These are phyloP conservation scores for Penicillium bialowiezense DNA, from an alignment of 495 filamentous ascomycete genomes.

Conservation along the genomic window DNA sequence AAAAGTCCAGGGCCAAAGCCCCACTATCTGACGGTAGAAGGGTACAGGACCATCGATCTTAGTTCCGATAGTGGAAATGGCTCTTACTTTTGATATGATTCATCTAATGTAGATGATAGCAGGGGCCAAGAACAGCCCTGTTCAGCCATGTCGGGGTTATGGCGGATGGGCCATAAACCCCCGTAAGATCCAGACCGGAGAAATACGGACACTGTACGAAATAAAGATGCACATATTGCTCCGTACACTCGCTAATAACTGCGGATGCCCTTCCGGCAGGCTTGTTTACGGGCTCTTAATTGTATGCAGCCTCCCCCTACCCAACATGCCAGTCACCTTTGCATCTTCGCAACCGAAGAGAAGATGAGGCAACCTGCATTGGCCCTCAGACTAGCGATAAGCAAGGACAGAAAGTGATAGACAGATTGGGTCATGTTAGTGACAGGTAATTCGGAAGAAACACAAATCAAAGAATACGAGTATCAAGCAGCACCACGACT, in stretches of 20 bases:
- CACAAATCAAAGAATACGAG: neutral
- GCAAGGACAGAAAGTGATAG: slow-evolving; percentile 1
- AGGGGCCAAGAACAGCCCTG: slow-evolving; percentile 18
- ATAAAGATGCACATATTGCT: no score
- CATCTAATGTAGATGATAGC: slow-evolving; percentile 20
- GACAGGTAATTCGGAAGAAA: neutral
- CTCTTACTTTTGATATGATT: slow-evolving; percentile 25
- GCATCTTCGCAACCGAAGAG: neutral
- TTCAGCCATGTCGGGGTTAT: slow-evolving; percentile 13
- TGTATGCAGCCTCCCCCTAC: no score
- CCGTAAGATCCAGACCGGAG: slow-evolving; percentile 15
- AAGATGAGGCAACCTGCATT: no score
- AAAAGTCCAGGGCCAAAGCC: slow-evolving; percentile 9
- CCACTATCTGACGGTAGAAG: slow-evolving; percentile 24
- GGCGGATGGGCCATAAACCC: slow-evolving; percentile 6
- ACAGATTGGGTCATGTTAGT: slow-evolving; percentile 8
- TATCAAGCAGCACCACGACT: slow-evolving; percentile 8
- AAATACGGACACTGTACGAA: slow-evolving; percentile 13
- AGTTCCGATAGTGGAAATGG: slow-evolving; percentile 24
- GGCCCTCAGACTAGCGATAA: slow-evolving; percentile 1
- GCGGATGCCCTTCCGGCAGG: no score
- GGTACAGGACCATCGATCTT: slow-evolving; percentile 20
- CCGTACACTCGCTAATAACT: no score
- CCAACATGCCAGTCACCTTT: neutral
- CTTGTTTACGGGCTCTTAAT: no score